A percentile compares a stretch with the other conserved stretches of the same genome.
These are phyloP conservation scores for Nemania sp. DNA, from an alignment of 2,329 filamentous ascomycete genomes.

Conservation along the genomic window DNA sequence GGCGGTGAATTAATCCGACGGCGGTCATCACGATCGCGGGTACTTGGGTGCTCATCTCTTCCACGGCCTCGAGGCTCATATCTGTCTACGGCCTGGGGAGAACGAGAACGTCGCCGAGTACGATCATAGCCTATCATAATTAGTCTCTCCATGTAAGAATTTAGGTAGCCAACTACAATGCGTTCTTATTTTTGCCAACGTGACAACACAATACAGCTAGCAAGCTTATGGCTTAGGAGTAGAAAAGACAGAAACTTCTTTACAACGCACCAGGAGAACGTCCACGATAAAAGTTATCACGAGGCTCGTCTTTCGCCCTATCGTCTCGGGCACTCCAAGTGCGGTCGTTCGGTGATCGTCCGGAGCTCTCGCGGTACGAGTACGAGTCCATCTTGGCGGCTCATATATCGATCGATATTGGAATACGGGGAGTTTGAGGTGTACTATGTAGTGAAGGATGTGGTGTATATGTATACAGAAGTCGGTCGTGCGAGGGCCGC, in stretches of 20 bases:
- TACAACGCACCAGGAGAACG: constrained; percentile 76
- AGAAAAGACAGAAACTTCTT: constrained; percentile 21
- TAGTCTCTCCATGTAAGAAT: constrained; percentile 33
- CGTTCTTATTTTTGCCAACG: background rate
- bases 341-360: constrained; percentile 66
- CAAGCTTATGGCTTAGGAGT: constrained; percentile 35
- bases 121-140: constrained; percentile 65
- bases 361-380: constrained; percentile 64
- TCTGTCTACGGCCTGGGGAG: constrained; percentile 76
- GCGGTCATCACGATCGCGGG: constrained; percentile 66
- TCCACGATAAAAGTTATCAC: constrained; percentile 72
- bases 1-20: constrained; percentile 72
- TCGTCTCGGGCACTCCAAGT: constrained; percentile 66
- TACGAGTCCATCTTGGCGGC: constrained; percentile 65
- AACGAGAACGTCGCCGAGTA: constrained; percentile 74
- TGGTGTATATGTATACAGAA: constrained; percentile 40
- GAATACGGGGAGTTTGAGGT: constrained; percentile 3
- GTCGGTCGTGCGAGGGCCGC: constrained; percentile 39
- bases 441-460: constrained; percentile 22
- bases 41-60: constrained; percentile 73
- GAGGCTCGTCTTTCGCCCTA: constrained; percentile 64
- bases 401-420: constrained; percentile 23
- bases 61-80: constrained; percentile 77
- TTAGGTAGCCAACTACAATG: background rate
- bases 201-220: background rate